Base-by-base conservation (phyloP, 1,284 basidiomycete species). In the Rhodotorula sp. region DNA sequence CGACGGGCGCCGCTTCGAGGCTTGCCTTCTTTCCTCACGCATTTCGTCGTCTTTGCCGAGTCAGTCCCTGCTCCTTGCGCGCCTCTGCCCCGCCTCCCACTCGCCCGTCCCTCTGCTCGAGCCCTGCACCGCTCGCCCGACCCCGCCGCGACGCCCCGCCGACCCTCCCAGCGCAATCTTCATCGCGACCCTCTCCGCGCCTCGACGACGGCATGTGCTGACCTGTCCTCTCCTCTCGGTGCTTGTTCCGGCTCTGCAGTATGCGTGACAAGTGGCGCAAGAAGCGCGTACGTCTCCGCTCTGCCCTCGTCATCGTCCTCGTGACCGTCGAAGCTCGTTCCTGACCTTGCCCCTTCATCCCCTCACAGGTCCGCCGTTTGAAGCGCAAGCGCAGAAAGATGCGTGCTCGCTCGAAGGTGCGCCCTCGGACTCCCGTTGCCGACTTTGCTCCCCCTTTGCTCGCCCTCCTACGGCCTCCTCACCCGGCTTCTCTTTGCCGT, bases 181-280 rank as follows among this genome's bases (percentile, higher is more conserved):
- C 58, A 25, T n/a, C 56, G 27, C 21, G 3, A 34, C 10, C 19
- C 34, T 16, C 46, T 16, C 8, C 48, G 27, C 46, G 25, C 27
- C 44, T 8, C 55, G 21, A 7, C 48, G 48, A 27, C 25, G 21
- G 16, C 48, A 23, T 27, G 25, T 19, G 52, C 53, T 61, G 61
- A 55, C 58, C 45, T 4, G 13, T n/a, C 3, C 42, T 13, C 27
- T 46, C 16, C 50, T 17, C 42, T 44, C 5, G 19, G n/a, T 21
- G 21, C 5, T 48, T 52, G 44, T 57, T 34, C 61, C 27, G 52
- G 7, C 5, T 52, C 27, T 19, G 42, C 67, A 71, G 72, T 68
- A 79, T 74, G 79, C 76, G 79, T 76, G 77, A 79, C 61, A 79
- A 79, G 79, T 79, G 79, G 79, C 71, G 75, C 65, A 79, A 79